Conservation (phyloP, 768 basidiomycete species). For the Suillus clintonianus region DNA sequence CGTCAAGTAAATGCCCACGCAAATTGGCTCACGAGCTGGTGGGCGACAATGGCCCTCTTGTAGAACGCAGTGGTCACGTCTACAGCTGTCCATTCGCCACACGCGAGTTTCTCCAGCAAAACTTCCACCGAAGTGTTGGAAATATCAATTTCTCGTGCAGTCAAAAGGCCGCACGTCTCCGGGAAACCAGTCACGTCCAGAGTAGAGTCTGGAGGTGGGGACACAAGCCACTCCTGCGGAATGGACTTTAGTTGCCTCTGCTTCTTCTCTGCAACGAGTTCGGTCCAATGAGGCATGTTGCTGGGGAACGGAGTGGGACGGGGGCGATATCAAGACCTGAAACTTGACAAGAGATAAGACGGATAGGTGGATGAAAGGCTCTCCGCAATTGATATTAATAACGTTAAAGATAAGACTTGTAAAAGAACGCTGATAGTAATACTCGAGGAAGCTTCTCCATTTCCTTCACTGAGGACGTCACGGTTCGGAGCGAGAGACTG, state of each 20-base stretch:
- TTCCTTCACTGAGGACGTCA: neutral
- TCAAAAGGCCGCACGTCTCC: slow-evolving; percentile 58
- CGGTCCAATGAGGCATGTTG: slow-evolving; percentile 44
- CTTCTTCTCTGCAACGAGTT: slow-evolving; percentile 58
- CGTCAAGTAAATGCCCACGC: neutral
- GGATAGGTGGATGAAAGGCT: neutral
- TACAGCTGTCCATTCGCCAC: slow-evolving; percentile 59
- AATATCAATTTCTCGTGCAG: slow-evolving; percentile 57
- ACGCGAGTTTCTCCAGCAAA: slow-evolving; percentile 56
- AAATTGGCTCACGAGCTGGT: slow-evolving; percentile 59
- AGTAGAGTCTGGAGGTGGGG: slow-evolving; percentile 43
- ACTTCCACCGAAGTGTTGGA: slow-evolving; percentile 47
- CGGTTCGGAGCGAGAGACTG: neutral
- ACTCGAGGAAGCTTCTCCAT: neutral
- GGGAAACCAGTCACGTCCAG: slow-evolving; percentile 60
- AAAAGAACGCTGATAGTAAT: neutral
- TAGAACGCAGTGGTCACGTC: slow-evolving; percentile 75
- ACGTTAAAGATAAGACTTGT: neutral
- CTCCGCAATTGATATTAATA: neutral
- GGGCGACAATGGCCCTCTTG: slow-evolving; percentile 77
- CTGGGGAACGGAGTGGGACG: neutral
- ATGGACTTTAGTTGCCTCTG: slow-evolving; percentile 53
- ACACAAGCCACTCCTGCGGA: slow-evolving; percentile 65
- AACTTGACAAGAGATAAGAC: neutral
- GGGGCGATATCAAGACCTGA: neutral